Evolutionary conservation across 2,329 filamentous ascomycete genomes (phyloP), one percentile per base, ranked within the genome.

Genomic region (Fusarium stilboides): DNA sequence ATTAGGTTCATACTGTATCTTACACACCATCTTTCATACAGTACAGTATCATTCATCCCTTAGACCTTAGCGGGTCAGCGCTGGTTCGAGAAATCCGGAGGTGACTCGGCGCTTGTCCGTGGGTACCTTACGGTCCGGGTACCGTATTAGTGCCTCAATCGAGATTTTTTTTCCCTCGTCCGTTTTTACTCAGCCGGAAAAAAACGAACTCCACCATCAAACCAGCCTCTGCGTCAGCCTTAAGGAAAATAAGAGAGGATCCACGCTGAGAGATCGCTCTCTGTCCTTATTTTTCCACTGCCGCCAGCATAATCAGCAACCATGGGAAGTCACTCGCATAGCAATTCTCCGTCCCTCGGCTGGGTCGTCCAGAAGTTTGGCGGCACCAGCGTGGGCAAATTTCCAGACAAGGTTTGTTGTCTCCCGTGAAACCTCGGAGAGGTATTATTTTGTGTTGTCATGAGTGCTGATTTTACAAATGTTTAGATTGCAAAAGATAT

Each of bases 281-380:
- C 24, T 5, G n/a, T 15, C 28, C 28, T 19, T n/a, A 42, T 31
- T 47, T 44, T 44, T 12, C 52, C 52, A 22, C 39, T 37, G 28
- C 57, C 54, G 36, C 51, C 37, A 28, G 26, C 17, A 36, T 17
- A 28, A 53, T 49, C 24, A 40, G 47, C 67, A 61, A 57, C 44
- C 43, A 80, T 80, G 79, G 78, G 75, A 56, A 76, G 75, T 65
- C 75, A 75, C 17, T 72, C 74, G 40, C 68, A 76, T 62, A 74
- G 68, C 69, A 83, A 83, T 70, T 73, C 77, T 49, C 75, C 78
- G 56, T 73, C 75, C 46, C 82, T 84, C 69, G 85, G 85, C 71
- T 97, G 94, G 94, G 86, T 97, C 31, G 92, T 98, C 51, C 94
- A 97, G 80, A 98, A 98, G 81, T 97, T 97, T 80, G 94, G 94